A percentile compares a stretch with the other conserved stretches of the same genome.
Conservation (phyloP, 768 basidiomycete species). For the Macrolepiota dolichaula region DNA sequence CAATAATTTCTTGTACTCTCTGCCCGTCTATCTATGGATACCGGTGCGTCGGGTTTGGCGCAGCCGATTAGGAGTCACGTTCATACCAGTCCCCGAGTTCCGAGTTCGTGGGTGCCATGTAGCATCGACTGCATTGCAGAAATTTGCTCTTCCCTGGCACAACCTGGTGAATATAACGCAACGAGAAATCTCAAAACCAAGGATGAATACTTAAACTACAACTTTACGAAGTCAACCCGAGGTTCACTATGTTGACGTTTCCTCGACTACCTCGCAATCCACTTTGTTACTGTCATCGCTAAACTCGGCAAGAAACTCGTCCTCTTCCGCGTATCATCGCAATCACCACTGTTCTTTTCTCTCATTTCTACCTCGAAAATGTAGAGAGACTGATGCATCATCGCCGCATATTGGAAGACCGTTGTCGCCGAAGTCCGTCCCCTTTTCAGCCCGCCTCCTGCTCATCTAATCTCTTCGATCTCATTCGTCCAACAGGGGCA, state of each 20-base stretch:
- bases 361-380: constrained; percentile 92
- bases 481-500: constrained; percentile 39
- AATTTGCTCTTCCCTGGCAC: no score
- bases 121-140: no score
- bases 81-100: no score
- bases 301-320: constrained; percentile 82
- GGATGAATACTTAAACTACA: no score
- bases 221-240: no score
- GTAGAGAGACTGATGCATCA: constrained; percentile 95
- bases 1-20: no score
- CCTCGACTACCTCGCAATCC: constrained; percentile 83
- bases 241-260: no score
- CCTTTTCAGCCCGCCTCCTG: constrained; percentile 56
- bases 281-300: constrained; percentile 83
- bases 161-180: background rate
- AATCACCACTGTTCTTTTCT: constrained; percentile 92
- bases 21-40: no score
- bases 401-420: constrained; percentile 92
- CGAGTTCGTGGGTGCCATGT: no score
- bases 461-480: background rate
- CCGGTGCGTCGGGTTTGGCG: no score
- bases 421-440: constrained; percentile 80
- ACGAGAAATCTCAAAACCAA: background rate
- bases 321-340: constrained; percentile 86
- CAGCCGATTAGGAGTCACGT: no score